Percentiles rank a stretch among this genome's conserved stretches.
Evolutionary conservation across 441 rosid species (phyloP).

Genomic region (Omphalea diandra): DNA sequence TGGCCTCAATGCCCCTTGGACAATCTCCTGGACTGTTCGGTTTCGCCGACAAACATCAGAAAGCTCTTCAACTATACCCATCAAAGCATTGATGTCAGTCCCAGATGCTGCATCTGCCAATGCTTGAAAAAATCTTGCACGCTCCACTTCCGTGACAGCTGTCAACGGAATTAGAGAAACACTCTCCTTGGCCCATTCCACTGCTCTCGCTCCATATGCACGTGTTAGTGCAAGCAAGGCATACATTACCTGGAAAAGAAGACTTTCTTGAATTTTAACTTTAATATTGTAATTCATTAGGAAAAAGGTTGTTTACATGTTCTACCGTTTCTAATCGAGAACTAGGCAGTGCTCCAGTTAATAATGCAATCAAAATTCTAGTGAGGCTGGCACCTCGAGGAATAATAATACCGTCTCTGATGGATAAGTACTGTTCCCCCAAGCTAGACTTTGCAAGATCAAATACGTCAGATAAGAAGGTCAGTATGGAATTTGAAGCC

Average conservation of each 20-base stretch:
- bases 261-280: constrained; percentile 5
- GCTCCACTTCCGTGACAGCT: constrained; percentile 74
- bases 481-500: constrained; percentile 93
- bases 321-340: constrained; percentile 88
- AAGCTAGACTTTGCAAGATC: constrained; percentile 70
- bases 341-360: constrained; percentile 97
- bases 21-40: constrained; percentile 89
- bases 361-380: constrained; percentile 79
- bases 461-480: constrained; percentile 84
- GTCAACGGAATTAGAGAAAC: constrained; percentile 71
- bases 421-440: constrained; percentile 59
- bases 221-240: constrained; percentile 73
- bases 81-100: constrained; percentile 55
- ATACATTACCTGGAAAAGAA: constrained; percentile 59
- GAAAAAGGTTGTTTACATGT: background rate
- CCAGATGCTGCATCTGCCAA: constrained; percentile 78
- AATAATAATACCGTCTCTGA: constrained; percentile 69
- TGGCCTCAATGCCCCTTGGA: constrained; percentile 87
- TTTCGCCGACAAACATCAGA: constrained; percentile 93
- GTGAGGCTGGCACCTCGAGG: constrained; percentile 84
- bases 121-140: constrained; percentile 64
- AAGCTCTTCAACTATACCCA: constrained; percentile 72
- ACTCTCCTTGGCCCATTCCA: constrained; percentile 80
- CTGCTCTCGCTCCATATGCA: constrained; percentile 57
- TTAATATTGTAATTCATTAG: background rate